A percentile compares a stretch with the other conserved stretches of the same genome.
phyloP scores from a whole-genome alignment of 306 rosid genomes.

The Quercus wislizeni region DNA sequence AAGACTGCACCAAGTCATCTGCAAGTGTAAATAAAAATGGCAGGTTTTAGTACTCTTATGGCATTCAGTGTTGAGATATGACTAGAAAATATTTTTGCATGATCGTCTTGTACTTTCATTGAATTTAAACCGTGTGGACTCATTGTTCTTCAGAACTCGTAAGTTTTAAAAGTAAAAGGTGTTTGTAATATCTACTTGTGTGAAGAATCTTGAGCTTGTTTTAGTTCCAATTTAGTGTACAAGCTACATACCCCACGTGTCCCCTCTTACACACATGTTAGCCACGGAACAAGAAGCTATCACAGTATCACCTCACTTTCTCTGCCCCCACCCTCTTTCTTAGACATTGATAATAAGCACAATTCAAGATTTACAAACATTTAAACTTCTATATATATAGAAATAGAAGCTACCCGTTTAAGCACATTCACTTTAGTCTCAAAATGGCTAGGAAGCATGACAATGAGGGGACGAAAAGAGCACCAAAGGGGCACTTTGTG shows the following conservation, averaged over 20 bases:
- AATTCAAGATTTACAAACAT: not conserved
- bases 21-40: no score
- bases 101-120: no score
- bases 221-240: not conserved
- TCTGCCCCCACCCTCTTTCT: not conserved
- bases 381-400: not conserved
- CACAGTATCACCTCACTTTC: not conserved
- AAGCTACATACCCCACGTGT: not conserved
- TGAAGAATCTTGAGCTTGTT: not conserved
- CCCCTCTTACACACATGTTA: not conserved
- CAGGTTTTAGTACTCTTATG: not conserved
- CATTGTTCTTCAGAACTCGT: not conserved
- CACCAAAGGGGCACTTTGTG: conserved; percentile 44
- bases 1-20: no score
- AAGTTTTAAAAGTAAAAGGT: not conserved
- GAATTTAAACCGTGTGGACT: no score
- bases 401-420: not conserved
- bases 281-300: not conserved
- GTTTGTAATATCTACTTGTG: not conserved
- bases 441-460: conserved; percentile 20
- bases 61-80: not conserved
- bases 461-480: conserved; percentile 10
- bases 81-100: no score
- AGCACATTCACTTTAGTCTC: not conserved
- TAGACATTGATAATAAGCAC: no score